These are phyloP conservation scores for Cyclotella baltica DNA, from an alignment of 108 stramenopile species.

Conservation along the genomic window DNA sequence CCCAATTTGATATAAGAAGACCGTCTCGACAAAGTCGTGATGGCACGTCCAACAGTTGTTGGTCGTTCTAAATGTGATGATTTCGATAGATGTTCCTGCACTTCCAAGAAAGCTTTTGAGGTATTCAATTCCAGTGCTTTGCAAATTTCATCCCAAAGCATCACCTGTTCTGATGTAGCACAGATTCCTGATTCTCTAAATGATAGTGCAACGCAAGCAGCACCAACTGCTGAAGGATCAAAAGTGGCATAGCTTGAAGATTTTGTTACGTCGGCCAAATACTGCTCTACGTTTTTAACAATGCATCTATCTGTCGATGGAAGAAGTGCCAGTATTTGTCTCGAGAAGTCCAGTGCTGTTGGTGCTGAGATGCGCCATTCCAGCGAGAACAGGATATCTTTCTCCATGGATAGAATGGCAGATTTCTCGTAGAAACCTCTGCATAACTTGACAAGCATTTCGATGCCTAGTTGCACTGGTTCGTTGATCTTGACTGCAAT, in stretches of 20 bases:
- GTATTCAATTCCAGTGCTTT: constrained; percentile 9
- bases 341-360: constrained; percentile 50
- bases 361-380: constrained; percentile 50
- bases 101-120: constrained; percentile 15
- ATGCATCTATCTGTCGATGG: constrained; percentile 10
- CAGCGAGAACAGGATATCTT: constrained; percentile 45
- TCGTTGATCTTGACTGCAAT: constrained; percentile 81
- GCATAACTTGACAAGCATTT: constrained; percentile 42
- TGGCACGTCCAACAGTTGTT: background rate
- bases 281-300: background rate
- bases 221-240: constrained; percentile 25
- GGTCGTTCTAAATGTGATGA: background rate
- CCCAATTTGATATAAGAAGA: constrained; percentile 3
- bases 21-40: constrained; percentile 2
- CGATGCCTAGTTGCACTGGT: constrained; percentile 45
- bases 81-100: constrained; percentile 4
- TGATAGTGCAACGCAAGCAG: constrained; percentile 17
- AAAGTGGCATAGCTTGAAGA: constrained; percentile 18
- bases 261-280: constrained; percentile 26
- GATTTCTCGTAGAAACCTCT: constrained; percentile 35
- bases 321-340: constrained; percentile 36
- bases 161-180: constrained; percentile 6
- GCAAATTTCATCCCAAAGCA: constrained; percentile 23
- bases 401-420: constrained; percentile 48
- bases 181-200: constrained; percentile 14